phyloP scores from a whole-genome alignment of 2,329 filamentous ascomycete genomes.

The Pezicula radicicola region DNA sequence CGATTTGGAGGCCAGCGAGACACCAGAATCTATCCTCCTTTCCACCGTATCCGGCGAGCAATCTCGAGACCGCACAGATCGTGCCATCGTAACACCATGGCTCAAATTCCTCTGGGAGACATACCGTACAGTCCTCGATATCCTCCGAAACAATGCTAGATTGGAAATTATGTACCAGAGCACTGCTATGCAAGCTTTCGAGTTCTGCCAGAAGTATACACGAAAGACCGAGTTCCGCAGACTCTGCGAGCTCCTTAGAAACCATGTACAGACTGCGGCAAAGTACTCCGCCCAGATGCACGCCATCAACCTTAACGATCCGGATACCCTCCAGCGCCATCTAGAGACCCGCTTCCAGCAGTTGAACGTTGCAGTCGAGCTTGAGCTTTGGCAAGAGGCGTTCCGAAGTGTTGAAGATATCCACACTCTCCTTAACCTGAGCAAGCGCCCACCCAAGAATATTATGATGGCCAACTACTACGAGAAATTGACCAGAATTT shows the following conservation, averaged over 20 bases:
- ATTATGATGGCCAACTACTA: slow-evolving; percentile 99
- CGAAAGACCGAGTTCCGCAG: slow-evolving; percentile 99
- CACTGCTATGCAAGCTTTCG: slow-evolving; percentile 96
- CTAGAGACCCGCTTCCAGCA: slow-evolving; percentile 98
- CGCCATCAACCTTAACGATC: slow-evolving; percentile 97
- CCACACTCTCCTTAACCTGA: slow-evolving; percentile 92
- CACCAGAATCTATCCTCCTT: slow-evolving; percentile 94
- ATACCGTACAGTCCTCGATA: slow-evolving; percentile 96
- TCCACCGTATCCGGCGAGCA: slow-evolving; percentile 98
- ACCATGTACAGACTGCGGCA: slow-evolving; percentile 97
- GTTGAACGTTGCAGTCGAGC: slow-evolving; percentile 94
- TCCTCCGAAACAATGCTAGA: slow-evolving; percentile 97
- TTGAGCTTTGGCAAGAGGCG: slow-evolving; percentile 98
- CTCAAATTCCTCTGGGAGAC: slow-evolving; percentile 99
- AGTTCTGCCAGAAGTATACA: slow-evolving; percentile 97
- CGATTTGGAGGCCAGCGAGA: slow-evolving; percentile 95
- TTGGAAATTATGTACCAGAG: slow-evolving; percentile 98
- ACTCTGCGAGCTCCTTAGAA: slow-evolving; percentile 95
- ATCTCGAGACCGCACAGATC: slow-evolving; percentile 93
- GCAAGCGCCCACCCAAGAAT: slow-evolving; percentile 97
- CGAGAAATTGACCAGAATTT: slow-evolving; percentile 97
- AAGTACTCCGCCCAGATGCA: slow-evolving; percentile 99
- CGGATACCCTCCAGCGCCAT: slow-evolving; percentile 95
- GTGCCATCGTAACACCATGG: slow-evolving; percentile 98
- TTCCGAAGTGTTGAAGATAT: slow-evolving; percentile 99